Percentiles rank a stretch among this genome's conserved stretches.
Conservation (phyloP, 2,329 filamentous ascomycete genomes). For the Drechmeria coniospora region DNA sequence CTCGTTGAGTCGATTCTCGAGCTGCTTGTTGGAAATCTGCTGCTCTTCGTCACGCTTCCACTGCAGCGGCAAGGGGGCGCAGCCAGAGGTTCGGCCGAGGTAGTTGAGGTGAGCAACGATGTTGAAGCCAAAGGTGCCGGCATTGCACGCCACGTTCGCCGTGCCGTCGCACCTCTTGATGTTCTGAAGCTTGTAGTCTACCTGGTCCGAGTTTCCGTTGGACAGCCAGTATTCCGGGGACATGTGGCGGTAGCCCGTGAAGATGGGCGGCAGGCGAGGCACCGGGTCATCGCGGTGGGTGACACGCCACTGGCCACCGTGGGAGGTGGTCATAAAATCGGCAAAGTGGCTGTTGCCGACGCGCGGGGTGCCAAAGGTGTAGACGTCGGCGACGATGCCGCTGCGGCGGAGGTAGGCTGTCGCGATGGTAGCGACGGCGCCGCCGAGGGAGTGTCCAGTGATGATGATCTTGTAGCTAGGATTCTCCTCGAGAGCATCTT, state of each 20-base stretch:
- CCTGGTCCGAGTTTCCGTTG: conserved; percentile 15
- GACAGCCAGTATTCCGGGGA: conserved; percentile 54
- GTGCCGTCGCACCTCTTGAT: conserved; percentile 33
- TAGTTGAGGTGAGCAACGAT: conserved; percentile 32
- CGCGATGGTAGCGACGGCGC: conserved; percentile 45
- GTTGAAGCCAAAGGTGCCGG: conserved; percentile 28
- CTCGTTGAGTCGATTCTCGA: conserved; percentile 20
- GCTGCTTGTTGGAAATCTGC: conserved; percentile 18
- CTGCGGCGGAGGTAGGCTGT: conserved; percentile 36
- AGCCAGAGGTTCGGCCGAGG: conserved; percentile 27
- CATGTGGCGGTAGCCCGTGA: conserved; percentile 49
- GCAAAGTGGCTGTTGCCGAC: conserved; percentile 43
- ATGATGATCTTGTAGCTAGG: conserved; percentile 37
- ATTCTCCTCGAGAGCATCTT: conserved; percentile 25
- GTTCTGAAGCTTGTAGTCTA: conserved; percentile 21
- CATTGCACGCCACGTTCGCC: conserved; percentile 34
- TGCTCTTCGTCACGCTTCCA: conserved; percentile 13
- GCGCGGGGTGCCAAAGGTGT: conserved; percentile 53
- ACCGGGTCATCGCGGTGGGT: conserved; percentile 55
- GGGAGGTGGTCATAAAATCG: conserved; percentile 35
- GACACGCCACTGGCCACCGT: conserved; percentile 42
- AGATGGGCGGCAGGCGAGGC: conserved; percentile 46
- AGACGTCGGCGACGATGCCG: conserved; percentile 36
- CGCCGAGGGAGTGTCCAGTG: conserved; percentile 58
- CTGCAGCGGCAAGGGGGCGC: conserved; percentile 12